phyloP scores from a whole-genome alignment of 2,329 filamentous ascomycete species.

The Tolypocladium ophioglossoides region DNA sequence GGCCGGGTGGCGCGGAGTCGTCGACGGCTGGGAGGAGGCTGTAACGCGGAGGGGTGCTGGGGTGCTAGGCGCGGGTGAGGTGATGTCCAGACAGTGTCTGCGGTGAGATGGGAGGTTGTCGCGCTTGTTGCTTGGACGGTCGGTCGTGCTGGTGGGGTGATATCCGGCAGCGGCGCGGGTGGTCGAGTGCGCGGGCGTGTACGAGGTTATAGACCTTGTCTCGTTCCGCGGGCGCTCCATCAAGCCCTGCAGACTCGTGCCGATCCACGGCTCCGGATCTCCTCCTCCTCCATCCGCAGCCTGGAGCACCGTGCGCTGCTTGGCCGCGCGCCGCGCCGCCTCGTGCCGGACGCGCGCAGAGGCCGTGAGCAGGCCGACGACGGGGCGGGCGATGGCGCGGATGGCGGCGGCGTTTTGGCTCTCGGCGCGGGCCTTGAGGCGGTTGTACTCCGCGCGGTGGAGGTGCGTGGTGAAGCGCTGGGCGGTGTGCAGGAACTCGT shows the following conservation, averaged over 20 bases:
- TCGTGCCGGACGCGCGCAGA: slow-evolving; percentile 13
- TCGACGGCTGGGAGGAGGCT: neutral
- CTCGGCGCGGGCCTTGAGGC: slow-evolving; percentile 48
- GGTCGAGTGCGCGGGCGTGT: neutral
- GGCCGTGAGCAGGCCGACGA: slow-evolving; percentile 26
- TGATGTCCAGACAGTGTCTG: neutral
- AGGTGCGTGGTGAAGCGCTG: slow-evolving; percentile 63
- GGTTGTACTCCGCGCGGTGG: slow-evolving; percentile 66
- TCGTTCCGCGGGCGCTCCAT: slow-evolving; percentile 30
- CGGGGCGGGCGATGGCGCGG: slow-evolving; percentile 38
- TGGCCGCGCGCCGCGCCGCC: slow-evolving; percentile 8
- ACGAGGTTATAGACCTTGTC: slow-evolving; percentile 10
- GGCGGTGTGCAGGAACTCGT: slow-evolving; percentile 61
- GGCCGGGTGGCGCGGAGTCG: neutral
- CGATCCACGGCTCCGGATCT: slow-evolving; percentile 12
- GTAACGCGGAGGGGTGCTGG: neutral
- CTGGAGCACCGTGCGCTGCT: slow-evolving; percentile 13
- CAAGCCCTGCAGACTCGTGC: slow-evolving; percentile 27
- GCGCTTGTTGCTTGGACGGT: neutral
- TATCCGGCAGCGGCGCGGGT: slow-evolving; percentile 1
- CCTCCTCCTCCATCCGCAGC: neutral
- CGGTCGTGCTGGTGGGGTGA: neutral
- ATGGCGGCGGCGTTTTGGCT: slow-evolving; percentile 43
- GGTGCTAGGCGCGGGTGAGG: neutral
- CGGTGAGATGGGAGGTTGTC: neutral